Evolutionary conservation across 1,284 basidiomycete species (phyloP).

Genomic region (Puccinia triticina): DNA sequence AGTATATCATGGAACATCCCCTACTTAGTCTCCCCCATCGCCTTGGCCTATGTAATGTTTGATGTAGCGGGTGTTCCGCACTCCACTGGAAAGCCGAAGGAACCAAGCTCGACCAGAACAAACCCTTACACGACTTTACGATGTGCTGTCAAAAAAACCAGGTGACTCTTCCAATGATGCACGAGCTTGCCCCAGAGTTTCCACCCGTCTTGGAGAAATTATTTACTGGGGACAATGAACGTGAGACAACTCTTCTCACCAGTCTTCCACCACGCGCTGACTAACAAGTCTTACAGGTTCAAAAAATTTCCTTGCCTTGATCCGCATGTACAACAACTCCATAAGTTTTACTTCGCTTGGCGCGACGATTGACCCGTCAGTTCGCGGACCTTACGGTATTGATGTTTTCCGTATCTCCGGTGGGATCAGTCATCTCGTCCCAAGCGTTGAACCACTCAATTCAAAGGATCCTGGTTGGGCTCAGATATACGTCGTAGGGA

Average conservation of each 20-base stretch:
- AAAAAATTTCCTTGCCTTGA: neutral
- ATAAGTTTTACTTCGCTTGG: neutral
- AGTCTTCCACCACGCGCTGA: too few species aligned
- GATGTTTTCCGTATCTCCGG: neutral
- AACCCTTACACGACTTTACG: neutral
- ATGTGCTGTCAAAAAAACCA: neutral
- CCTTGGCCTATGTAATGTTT: neutral
- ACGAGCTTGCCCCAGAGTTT: neutral
- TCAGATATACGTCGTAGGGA: conserved; percentile 16
- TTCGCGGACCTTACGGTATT: neutral
- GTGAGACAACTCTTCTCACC: neutral
- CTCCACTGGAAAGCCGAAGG: neutral
- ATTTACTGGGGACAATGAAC: neutral
- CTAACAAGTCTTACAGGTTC: neutral
- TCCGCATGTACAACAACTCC: conserved; percentile 2
- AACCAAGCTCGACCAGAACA: neutral
- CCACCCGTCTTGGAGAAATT: neutral
- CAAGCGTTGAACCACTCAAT: neutral
- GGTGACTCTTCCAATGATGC: neutral
- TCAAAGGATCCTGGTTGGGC: neutral
- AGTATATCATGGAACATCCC: too few species aligned
- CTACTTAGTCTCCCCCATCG: too few species aligned
- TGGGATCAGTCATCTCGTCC: neutral
- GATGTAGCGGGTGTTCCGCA: neutral
- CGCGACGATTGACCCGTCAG: neutral